Percentiles rank a stretch among this genome's conserved stretches.
Evolutionary conservation across 805 yeast species (phyloP).

Genomic region (Saturnispora diversa): DNA sequence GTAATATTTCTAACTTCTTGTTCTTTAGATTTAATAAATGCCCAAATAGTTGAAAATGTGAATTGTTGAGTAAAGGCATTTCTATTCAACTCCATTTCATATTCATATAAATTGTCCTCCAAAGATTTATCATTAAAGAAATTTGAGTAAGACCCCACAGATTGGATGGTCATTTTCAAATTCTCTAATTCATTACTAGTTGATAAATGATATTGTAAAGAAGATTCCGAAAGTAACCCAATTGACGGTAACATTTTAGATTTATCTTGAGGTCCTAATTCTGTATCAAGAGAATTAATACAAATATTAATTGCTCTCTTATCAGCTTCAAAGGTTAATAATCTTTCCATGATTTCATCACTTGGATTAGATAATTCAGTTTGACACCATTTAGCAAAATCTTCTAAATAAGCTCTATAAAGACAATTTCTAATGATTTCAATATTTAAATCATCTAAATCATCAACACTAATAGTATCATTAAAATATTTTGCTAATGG

Average conservation of each 20-base stretch:
- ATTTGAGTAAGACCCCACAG: constrained; percentile 57
- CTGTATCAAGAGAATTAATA: constrained; percentile 81
- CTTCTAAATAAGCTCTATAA: constrained; percentile 89
- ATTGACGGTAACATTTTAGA: constrained; percentile 65
- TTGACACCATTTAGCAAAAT: constrained; percentile 61
- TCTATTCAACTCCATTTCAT: constrained; percentile 87
- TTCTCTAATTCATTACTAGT: constrained; percentile 81
- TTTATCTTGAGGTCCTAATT: constrained; percentile 66
- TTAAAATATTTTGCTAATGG: constrained; percentile 96
- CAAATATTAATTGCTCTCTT: constrained; percentile 89
- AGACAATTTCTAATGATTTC: constrained; percentile 89
- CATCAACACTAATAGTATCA: constrained; percentile 78
- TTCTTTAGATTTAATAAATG: constrained; percentile 92
- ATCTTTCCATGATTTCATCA: constrained; percentile 65
- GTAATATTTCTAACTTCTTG: constrained; percentile 96
- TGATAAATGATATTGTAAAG: constrained; percentile 56
- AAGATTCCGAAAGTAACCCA: constrained; percentile 70
- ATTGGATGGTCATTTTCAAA: constrained; percentile 55
- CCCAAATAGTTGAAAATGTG: constrained; percentile 85
- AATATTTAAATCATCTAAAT: constrained; percentile 89
- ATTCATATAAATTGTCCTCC: constrained; percentile 89
- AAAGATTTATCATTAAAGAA: constrained; percentile 54
- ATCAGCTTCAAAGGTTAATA: constrained; percentile 89
- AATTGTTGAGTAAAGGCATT: constrained; percentile 96
- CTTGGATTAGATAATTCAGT: constrained; percentile 65